These are phyloP conservation scores for Solanum chacoense DNA, from an alignment of 305 asterid genomes.

Conservation along the genomic window DNA sequence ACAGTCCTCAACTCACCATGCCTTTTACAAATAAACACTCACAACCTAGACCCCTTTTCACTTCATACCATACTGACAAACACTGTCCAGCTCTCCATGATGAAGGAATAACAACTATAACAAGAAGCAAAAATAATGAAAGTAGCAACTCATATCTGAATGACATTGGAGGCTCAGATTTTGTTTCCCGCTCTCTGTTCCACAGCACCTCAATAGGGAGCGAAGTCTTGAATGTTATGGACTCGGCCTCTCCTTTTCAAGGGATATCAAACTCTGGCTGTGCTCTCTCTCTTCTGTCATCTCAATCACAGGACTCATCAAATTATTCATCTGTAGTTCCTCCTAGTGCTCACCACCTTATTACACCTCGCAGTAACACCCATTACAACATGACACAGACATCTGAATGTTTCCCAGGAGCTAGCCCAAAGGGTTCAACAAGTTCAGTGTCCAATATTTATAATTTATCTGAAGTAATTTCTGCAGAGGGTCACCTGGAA, in stretches of 20 bases:
- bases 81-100: neutral
- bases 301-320: neutral
- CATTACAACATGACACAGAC: neutral
- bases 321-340: neutral
- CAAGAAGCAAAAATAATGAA: neutral
- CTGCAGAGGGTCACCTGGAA: neutral
- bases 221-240: neutral
- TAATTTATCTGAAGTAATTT: neutral
- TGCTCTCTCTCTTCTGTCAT: neutral
- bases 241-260: neutral
- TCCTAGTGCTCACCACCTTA: neutral
- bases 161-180: neutral
- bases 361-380: neutral
- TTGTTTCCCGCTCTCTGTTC: neutral
- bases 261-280: neutral
- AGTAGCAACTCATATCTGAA: neutral
- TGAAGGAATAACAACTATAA: neutral
- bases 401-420: neutral
- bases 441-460: neutral
- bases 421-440: neutral
- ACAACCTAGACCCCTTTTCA: neutral
- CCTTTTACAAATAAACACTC: neutral
- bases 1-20: neutral
- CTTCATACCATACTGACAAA: neutral
- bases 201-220: neutral